Conservation (phyloP, 2,329 filamentous ascomycete species). For the Hypoxylon sp. region DNA sequence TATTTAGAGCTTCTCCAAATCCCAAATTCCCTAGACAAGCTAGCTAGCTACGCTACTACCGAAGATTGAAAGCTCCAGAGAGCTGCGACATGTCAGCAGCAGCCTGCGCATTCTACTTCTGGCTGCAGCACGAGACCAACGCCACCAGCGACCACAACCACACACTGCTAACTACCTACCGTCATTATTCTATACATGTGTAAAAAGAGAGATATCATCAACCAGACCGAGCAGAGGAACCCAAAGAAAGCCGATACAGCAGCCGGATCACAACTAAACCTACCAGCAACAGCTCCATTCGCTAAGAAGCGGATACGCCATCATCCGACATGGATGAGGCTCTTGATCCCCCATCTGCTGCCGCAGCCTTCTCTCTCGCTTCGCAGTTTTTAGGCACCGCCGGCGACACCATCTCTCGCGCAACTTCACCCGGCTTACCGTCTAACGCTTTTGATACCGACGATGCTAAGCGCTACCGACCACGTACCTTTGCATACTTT, state of each 20-base stretch:
- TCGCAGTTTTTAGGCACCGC: slow-evolving; percentile 52
- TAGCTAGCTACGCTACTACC: too few relatives aligned
- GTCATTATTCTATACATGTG: slow-evolving; percentile 4
- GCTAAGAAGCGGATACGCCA: background rate
- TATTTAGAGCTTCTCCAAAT: slow-evolving; percentile 25
- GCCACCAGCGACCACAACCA: slow-evolving; percentile 20
- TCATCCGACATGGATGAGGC: slow-evolving; percentile 49
- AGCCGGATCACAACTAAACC: slow-evolving; percentile 10
- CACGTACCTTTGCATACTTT: slow-evolving; percentile 93
- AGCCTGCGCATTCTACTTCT: slow-evolving; percentile 20
- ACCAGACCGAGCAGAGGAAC: background rate
- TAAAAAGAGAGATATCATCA: background rate
- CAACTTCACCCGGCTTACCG: slow-evolving; percentile 80
- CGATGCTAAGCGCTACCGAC: slow-evolving; percentile 74
- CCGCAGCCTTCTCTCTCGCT: slow-evolving; percentile 48
- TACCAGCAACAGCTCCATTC: slow-evolving; percentile 6
- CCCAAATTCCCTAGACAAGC: slow-evolving; percentile 13
- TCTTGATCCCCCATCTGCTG: slow-evolving; percentile 49
- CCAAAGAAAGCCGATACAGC: slow-evolving; percentile 10
- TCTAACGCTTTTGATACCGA: slow-evolving; percentile 54
- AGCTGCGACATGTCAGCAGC: slow-evolving; percentile 38
- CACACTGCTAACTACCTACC: slow-evolving; percentile 17
- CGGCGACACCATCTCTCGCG: slow-evolving; percentile 79
- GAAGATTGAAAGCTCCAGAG: slow-evolving; percentile 32
- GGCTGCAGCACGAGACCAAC: slow-evolving; percentile 32